Conservation (phyloP, 768 basidiomycete species). For the Psilocybe cyanescens region DNA sequence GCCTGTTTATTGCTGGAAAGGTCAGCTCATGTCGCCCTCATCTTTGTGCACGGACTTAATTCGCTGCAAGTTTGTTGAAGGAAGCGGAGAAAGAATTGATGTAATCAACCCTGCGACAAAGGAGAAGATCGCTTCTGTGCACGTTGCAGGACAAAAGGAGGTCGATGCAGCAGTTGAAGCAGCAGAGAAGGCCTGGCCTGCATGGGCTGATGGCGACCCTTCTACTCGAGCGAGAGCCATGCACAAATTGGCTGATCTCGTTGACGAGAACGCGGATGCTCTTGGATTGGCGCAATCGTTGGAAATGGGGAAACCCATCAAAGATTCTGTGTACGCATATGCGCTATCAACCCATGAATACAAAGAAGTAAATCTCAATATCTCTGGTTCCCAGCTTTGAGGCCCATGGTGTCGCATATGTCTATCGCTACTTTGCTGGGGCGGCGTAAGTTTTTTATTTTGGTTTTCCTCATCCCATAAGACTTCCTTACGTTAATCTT, state of each 20-base stretch:
- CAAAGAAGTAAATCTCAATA: too few relatives aligned
- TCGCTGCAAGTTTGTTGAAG: conserved; percentile 6
- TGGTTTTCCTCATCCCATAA: not conserved
- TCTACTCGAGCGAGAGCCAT: conserved; percentile 28
- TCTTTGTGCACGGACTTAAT: not conserved
- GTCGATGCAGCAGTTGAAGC: conserved; percentile 9
- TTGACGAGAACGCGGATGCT: conserved; percentile 31
- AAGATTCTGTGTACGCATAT: not conserved
- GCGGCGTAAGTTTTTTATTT: conserved; percentile 3
- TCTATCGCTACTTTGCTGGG: not conserved
- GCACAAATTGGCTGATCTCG: conserved; percentile 35
- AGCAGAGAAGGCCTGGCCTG: conserved; percentile 10
- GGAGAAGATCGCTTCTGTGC: conserved; percentile 4
- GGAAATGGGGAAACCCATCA: conserved; percentile 50
- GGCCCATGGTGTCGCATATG: conserved; percentile 17
- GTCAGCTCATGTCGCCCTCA: not conserved
- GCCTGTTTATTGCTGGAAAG: conserved; percentile 9
- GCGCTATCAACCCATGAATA: too few relatives aligned
- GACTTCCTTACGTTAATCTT: not conserved
- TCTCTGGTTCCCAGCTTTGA: conserved; percentile 6
- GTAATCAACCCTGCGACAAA: conserved; percentile 6
- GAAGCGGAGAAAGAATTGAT: conserved; percentile 1
- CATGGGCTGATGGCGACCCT: conserved; percentile 9
- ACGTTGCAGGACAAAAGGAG: conserved; percentile 7
- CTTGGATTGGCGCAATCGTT: conserved; percentile 38